Base-by-base conservation (phyloP, 2,329 filamentous ascomycete genomes). In the Talaromyces pinophilus region DNA sequence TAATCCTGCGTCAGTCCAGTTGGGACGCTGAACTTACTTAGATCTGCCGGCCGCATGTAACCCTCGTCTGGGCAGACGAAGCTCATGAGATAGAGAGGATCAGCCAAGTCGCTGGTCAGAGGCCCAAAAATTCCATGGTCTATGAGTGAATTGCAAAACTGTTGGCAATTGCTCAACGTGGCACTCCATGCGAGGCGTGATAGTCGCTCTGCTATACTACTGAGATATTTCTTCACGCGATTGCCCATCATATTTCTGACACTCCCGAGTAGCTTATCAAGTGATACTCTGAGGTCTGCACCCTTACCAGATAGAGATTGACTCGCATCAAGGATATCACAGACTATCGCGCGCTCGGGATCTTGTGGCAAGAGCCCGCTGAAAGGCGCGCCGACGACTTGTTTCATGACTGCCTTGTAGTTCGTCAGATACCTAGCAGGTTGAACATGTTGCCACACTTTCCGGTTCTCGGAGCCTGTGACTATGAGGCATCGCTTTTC, bases 1-100 rank as follows among this genome's bases (percentile, higher is more conserved):
- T 81, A 82, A 69, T 82, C 80, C 64, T 83, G 80, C 1, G 76
- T 79, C 7, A 81, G 69, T 0, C 81, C 80, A n/a, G 71, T 74
- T 0, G 80, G 80, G 8, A 81, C 73, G 50, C 75, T 71, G 59
- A 73, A 77, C 67, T 79, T 80, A 54, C 71, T 73, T 25, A 68
- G 8, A 76, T 68, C n/a, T 5, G 70, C 69, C 10, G 70, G 59
- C n/a, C 68, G 62, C 22, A 60, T 25, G 62, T 74, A 72, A 28
- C 70, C 63, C 8, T 71, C 72, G 1, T 73, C 71, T 0, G 72
- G 73, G 33, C 75, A 80, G 11, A 79, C 71, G 62, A 82, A 82
- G 65, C 80, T 82, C 69, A 82, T 76, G 1, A 76, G 71, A 66
- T 82, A 82, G 3, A 79, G 71, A 1, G 70, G 72, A 25, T 50